These are phyloP conservation scores for Achlya hypogyna DNA, from an alignment of 352 stramenopile genomes.

Conservation along the genomic window DNA sequence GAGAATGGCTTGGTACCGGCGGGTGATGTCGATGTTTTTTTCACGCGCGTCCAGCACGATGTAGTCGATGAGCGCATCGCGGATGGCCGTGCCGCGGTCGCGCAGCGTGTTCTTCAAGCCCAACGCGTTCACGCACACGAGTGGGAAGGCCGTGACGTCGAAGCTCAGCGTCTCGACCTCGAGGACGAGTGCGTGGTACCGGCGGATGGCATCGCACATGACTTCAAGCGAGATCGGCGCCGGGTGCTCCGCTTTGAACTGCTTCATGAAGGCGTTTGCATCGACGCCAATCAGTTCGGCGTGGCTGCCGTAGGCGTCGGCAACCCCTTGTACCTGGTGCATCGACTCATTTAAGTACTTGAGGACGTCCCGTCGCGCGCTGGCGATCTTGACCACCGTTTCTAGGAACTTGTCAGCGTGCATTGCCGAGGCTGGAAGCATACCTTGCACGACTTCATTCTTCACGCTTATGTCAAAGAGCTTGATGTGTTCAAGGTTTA, in stretches of 20 bases:
- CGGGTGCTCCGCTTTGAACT: slow-evolving; percentile 38
- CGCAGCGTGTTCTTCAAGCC: slow-evolving; percentile 63
- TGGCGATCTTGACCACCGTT: slow-evolving; percentile 24
- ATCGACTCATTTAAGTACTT: slow-evolving; percentile 55
- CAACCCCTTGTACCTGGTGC: slow-evolving; percentile 49
- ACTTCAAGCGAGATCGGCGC: slow-evolving; percentile 23
- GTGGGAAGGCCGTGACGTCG: slow-evolving; percentile 61
- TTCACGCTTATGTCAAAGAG: slow-evolving; percentile 55
- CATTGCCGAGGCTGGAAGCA: not conserved
- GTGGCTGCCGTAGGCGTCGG: slow-evolving; percentile 61
- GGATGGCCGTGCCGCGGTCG: slow-evolving; percentile 52
- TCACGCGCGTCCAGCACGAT: slow-evolving; percentile 68
- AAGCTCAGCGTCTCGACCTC: slow-evolving; percentile 58
- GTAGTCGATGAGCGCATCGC: slow-evolving; percentile 70
- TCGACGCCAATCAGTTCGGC: slow-evolving; percentile 81
- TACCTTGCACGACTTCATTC: slow-evolving; percentile 32
- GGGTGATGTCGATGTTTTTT: slow-evolving; percentile 82
- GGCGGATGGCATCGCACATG: slow-evolving; percentile 58
- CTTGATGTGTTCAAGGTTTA: slow-evolving; percentile 53
- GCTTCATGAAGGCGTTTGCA: slow-evolving; percentile 50
- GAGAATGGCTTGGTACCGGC: slow-evolving; percentile 84
- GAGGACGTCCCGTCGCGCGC: slow-evolving; percentile 45
- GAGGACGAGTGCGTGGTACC: slow-evolving; percentile 60
- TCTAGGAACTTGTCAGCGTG: not conserved
- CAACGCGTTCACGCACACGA: slow-evolving; percentile 67